Evolutionary conservation across 169 alveolate species (phyloP).

Genomic region (Plasmodium sp.): DNA sequence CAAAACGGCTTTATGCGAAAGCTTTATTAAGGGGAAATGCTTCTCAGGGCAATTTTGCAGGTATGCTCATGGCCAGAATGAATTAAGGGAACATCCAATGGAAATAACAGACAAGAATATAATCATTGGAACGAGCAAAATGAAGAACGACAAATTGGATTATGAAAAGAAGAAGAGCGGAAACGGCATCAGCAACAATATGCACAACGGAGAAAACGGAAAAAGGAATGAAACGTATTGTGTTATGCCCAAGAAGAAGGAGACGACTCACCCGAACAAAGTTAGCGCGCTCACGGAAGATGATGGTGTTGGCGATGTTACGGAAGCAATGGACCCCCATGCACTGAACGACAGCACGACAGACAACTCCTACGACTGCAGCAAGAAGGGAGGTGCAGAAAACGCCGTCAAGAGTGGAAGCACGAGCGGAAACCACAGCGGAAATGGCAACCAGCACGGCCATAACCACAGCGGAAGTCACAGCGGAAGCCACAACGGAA

Average conservation of each 20-base stretch:
- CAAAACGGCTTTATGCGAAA: conserved; percentile 81
- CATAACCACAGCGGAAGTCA: not conserved
- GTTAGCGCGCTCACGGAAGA: conserved; percentile 19
- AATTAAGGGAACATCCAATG: conserved; percentile 80
- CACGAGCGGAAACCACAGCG: not conserved
- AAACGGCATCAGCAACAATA: not conserved
- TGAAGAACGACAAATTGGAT: conserved; percentile 28
- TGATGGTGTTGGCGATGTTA: conserved; percentile 21
- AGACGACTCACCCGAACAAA: conserved; percentile 13
- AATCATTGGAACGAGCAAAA: conserved; percentile 62
- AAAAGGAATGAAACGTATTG: conserved; percentile 41
- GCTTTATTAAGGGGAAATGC: conserved; percentile 79
- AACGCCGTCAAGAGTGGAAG: not conserved
- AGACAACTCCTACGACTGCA: conserved; percentile 9
- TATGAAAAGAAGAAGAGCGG: conserved; percentile 17
- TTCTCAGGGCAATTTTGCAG: conserved; percentile 82
- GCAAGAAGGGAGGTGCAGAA: not conserved
- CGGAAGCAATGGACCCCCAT: conserved; percentile 13
- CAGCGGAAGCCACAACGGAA: not conserved
- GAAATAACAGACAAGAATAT: conserved; percentile 74
- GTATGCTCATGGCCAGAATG: conserved; percentile 77
- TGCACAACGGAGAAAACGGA: not conserved
- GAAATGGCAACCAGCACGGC: not conserved
- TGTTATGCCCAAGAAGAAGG: conserved; percentile 47
- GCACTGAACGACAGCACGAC: conserved; percentile 8